Conservation (phyloP, 2,329 filamentous ascomycete genomes). For the Stagonosporopsis chrysanthemi region DNA sequence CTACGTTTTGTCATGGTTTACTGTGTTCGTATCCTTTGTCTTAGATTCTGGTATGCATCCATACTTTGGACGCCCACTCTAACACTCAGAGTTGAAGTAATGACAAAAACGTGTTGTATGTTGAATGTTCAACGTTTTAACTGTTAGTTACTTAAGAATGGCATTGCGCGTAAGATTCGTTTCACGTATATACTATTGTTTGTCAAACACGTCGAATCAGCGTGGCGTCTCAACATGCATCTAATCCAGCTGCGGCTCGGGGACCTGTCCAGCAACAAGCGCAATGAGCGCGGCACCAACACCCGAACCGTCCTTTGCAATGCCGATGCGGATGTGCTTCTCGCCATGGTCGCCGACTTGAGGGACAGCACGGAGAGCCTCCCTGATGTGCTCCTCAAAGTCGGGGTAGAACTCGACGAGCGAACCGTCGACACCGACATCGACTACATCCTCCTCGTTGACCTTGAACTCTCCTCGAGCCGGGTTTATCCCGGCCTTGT, state of each 20-base stretch:
- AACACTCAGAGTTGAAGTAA: background rate
- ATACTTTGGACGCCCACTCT: too few relatives aligned
- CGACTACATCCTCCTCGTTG: slow-evolving; percentile 73
- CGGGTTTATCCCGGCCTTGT: slow-evolving; percentile 45
- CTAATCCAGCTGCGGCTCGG: slow-evolving; percentile 25
- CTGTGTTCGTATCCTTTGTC: too few relatives aligned
- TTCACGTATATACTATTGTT: slow-evolving; percentile 13
- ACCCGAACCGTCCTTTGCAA: slow-evolving; percentile 95
- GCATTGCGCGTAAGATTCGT: slow-evolving; percentile 8
- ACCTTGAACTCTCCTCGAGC: slow-evolving; percentile 45
- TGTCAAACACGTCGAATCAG: background rate
- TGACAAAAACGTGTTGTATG: background rate
- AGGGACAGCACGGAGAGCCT: slow-evolving; percentile 77
- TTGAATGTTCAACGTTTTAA: background rate
- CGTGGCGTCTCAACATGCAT: background rate
- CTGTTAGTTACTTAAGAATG: background rate
- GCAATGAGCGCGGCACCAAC: slow-evolving; percentile 97
- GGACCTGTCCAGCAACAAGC: slow-evolving; percentile 74
- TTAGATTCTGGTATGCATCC: too few relatives aligned
- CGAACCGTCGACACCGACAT: slow-evolving; percentile 93
- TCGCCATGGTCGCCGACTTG: slow-evolving; percentile 81
- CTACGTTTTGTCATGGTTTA: too few relatives aligned
- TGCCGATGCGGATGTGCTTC: slow-evolving; percentile 88
- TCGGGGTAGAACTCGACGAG: slow-evolving; percentile 95
- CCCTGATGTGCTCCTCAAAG: slow-evolving; percentile 87